phyloP scores from a whole-genome alignment of 2,329 filamentous ascomycete genomes.

The Colletotrichum zoysiae region DNA sequence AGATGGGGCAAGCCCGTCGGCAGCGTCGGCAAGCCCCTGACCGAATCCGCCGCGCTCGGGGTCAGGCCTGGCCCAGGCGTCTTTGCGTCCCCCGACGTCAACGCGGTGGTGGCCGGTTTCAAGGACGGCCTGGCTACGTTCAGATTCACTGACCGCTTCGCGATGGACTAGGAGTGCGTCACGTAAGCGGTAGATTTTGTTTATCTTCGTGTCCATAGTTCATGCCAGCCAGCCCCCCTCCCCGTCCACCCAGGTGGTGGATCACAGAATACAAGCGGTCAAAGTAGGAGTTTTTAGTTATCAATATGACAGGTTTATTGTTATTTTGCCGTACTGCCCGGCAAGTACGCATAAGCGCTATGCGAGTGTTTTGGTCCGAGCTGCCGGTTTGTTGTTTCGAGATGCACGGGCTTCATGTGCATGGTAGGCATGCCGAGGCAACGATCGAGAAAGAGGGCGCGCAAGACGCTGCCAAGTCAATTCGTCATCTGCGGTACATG shows the following conservation, averaged over 20 bases:
- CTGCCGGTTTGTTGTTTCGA: background rate
- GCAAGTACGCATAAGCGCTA: background rate
- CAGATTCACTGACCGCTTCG: slow-evolving; percentile 75
- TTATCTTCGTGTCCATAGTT: slow-evolving; percentile 33
- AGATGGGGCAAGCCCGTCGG: slow-evolving; percentile 79
- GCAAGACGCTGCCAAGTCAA: slow-evolving; percentile 8
- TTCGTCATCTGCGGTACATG: slow-evolving; percentile 19
- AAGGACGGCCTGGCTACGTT: slow-evolving; percentile 72
- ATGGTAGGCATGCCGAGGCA: background rate
- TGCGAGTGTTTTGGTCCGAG: background rate
- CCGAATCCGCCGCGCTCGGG: slow-evolving; percentile 45
- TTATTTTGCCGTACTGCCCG: background rate
- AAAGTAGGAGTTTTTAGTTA: slow-evolving; percentile 13
- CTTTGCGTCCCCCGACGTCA: slow-evolving; percentile 51
- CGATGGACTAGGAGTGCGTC: slow-evolving; percentile 58
- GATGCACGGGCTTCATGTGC: no score
- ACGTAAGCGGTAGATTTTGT: background rate
- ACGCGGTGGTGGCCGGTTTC: slow-evolving; percentile 59
- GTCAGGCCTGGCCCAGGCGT: slow-evolving; percentile 60
- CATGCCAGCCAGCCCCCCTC: background rate
- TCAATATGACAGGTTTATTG: background rate
- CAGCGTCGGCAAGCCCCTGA: slow-evolving; percentile 62
- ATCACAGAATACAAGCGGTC: background rate
- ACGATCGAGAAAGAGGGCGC: background rate
- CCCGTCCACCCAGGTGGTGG: background rate